Conservation (phyloP, 306 rosid species). For the Sicyos edulis region DNA sequence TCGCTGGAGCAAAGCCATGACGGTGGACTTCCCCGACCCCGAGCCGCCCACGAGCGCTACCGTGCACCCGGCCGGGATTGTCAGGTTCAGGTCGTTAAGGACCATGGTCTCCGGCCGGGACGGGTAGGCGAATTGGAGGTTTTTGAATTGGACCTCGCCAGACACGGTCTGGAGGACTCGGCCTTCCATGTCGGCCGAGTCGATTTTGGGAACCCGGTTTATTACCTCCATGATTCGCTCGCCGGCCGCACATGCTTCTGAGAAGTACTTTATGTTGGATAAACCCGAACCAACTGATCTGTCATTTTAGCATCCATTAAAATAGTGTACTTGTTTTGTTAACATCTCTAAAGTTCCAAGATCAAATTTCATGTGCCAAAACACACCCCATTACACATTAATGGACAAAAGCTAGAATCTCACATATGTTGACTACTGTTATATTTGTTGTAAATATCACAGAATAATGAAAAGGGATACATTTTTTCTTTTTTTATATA, state of each 20-base stretch:
- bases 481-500: too few relatives aligned
- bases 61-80: conserved; percentile 66
- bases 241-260: conserved; percentile 67
- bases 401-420: too few relatives aligned
- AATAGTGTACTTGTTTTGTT: too few relatives aligned
- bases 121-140: conserved; percentile 64
- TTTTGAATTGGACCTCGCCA: conserved; percentile 62
- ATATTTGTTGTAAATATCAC: too few relatives aligned
- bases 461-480: too few relatives aligned
- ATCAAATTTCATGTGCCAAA: too few relatives aligned
- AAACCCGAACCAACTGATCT: conserved; percentile 75
- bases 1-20: conserved; percentile 60
- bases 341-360: too few relatives aligned
- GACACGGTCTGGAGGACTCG: conserved; percentile 36
- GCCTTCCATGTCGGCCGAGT: conserved; percentile 65
- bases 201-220: conserved; percentile 69
- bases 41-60: conserved; percentile 79
- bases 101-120: conserved; percentile 69
- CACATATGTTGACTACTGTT: too few relatives aligned
- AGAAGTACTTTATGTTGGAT: conserved; percentile 70
- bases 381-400: too few relatives aligned
- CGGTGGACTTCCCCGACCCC: conserved; percentile 90
- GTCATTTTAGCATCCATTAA: not conserved
- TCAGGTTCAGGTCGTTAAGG: conserved; percentile 44
- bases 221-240: conserved; percentile 72